phyloP scores from a whole-genome alignment of 2,329 filamentous ascomycete species.

The Phialemonium atrogriseum region DNA sequence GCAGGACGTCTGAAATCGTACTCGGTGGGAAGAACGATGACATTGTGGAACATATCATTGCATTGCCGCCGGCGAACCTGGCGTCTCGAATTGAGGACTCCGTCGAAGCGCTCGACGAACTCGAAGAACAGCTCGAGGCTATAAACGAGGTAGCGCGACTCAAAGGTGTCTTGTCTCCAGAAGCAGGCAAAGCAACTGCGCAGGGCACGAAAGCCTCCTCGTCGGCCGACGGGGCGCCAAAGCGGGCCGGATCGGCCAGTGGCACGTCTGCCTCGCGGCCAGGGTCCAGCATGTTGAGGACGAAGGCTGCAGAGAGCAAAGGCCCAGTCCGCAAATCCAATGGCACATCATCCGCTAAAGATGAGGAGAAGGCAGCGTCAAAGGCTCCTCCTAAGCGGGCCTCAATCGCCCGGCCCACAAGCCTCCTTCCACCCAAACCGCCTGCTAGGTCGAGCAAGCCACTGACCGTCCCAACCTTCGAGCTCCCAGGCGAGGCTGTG shows the following conservation, averaged over 20 bases:
- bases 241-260: conserved; percentile 10
- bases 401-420: conserved; percentile 25
- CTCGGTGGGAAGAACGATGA: conserved; percentile 7
- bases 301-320: conserved; percentile 27
- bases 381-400: conserved; percentile 17
- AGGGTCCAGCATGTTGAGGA: conserved; percentile 30
- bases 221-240: conserved; percentile 7
- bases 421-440: conserved; percentile 36
- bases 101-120: conserved; percentile 50
- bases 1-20: conserved; percentile 5
- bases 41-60: conserved; percentile 7
- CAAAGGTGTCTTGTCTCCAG: conserved; percentile 21
- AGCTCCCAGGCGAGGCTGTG: conserved; percentile 55
- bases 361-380: conserved; percentile 17
- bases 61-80: conserved; percentile 8
- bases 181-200: conserved; percentile 18
- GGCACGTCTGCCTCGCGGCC: conserved; percentile 12
- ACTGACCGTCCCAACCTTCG: conserved; percentile 47
- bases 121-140: conserved; percentile 54
- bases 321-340: conserved; percentile 32
- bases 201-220: conserved; percentile 1
- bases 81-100: conserved; percentile 53
- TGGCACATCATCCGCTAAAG: conserved; percentile 28
- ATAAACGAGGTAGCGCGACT: conserved; percentile 32
- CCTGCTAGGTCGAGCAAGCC: conserved; percentile 44